These are phyloP conservation scores for Berberis vulgaris DNA, from an alignment of 164 flowering plant genomes.

Conservation along the genomic window DNA sequence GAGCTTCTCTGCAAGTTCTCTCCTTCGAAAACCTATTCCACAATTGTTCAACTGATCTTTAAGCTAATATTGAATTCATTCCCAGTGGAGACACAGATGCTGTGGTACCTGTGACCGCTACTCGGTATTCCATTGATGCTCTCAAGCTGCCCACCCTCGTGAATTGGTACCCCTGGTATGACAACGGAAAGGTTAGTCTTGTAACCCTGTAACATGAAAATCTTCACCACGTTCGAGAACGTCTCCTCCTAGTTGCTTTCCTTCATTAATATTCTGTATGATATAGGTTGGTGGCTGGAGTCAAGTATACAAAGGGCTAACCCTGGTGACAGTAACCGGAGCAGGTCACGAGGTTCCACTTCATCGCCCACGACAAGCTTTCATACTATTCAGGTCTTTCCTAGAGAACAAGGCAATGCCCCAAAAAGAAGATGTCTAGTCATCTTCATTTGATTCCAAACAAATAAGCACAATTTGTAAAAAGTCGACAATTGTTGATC, in stretches of 20 bases:
- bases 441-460: constrained; percentile 1
- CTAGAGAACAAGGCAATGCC: constrained; percentile 73
- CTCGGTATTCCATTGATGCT: constrained; percentile 80
- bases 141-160: constrained; percentile 66
- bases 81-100: constrained; percentile 93
- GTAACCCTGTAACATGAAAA: background rate
- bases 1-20: no score
- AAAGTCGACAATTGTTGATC: background rate
- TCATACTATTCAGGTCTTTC: constrained; percentile 76
- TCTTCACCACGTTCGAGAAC: background rate
- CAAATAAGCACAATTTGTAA: constrained; percentile 6
- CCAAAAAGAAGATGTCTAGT: constrained; percentile 5
- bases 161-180: constrained; percentile 92
- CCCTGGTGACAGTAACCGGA: constrained; percentile 73
- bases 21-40: no score
- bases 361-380: constrained; percentile 89
- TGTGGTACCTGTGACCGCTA: constrained; percentile 88
- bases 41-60: no score
- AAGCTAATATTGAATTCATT: constrained; percentile 1
- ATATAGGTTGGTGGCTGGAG: constrained; percentile 99
- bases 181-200: constrained; percentile 60
- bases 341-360: constrained; percentile 99
- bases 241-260: background rate
- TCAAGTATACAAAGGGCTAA: constrained; percentile 85
- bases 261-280: constrained; percentile 1